These are phyloP conservation scores for Auricularia heimuer DNA, from an alignment of 768 basidiomycete genomes.

Conservation along the genomic window DNA sequence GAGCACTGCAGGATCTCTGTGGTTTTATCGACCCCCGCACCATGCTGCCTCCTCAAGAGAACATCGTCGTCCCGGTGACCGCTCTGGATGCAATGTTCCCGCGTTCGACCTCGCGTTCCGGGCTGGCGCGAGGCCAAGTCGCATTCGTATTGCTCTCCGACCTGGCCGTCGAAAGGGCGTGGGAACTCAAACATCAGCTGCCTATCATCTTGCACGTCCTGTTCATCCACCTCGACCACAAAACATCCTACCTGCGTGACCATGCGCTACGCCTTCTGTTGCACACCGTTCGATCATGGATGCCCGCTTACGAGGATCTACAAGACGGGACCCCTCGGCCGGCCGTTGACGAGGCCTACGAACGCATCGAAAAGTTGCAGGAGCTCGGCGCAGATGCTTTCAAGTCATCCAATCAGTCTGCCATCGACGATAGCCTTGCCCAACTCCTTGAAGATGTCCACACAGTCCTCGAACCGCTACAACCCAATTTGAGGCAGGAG, in stretches of 20 bases:
- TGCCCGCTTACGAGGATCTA: constrained; percentile 67
- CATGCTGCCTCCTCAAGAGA: constrained; percentile 59
- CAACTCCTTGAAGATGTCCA: constrained; percentile 58
- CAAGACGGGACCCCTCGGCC: constrained; percentile 43
- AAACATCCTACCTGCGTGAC: constrained; percentile 54
- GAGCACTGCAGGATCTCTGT: constrained; percentile 77
- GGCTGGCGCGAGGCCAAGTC: constrained; percentile 76
- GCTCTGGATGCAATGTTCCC: constrained; percentile 70
- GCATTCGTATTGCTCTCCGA: constrained; percentile 80
- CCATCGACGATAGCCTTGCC: constrained; percentile 49
- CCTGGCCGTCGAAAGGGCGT: constrained; percentile 61
- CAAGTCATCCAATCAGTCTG: neutral
- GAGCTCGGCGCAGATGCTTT: constrained; percentile 28
- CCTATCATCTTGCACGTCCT: constrained; percentile 69
- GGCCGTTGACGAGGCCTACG: constrained; percentile 21
- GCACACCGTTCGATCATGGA: constrained; percentile 74
- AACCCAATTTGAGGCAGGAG: constrained; percentile 54
- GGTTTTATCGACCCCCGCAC: constrained; percentile 73
- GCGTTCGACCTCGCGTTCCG: constrained; percentile 52
- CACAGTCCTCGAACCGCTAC: constrained; percentile 55
- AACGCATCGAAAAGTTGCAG: constrained; percentile 42
- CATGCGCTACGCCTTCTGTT: constrained; percentile 74
- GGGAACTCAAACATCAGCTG: constrained; percentile 62
- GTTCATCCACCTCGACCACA: constrained; percentile 76
- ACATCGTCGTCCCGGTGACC: constrained; percentile 50